Conservation (phyloP, 768 basidiomycete genomes). For the Kwoniella sp. region DNA sequence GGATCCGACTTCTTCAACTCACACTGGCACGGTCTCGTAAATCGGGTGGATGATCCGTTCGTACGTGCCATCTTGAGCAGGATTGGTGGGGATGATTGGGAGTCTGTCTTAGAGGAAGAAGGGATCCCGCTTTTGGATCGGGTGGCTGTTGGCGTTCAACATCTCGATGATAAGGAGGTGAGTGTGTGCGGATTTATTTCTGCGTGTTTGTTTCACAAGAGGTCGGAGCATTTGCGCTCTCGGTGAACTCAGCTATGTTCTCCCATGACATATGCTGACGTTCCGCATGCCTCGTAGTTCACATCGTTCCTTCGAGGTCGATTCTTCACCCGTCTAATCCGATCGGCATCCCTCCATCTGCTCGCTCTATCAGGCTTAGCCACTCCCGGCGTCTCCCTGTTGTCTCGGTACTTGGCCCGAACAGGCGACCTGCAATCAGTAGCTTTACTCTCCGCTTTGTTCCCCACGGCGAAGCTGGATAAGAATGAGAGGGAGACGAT, state of each 20-base stretch:
- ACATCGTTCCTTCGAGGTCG: slow-evolving; percentile 40
- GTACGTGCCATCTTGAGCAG: slow-evolving; percentile 48
- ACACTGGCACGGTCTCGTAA: slow-evolving; percentile 44
- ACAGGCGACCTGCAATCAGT: slow-evolving; percentile 51
- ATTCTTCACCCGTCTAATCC: slow-evolving; percentile 26
- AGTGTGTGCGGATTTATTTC: slow-evolving; percentile 10
- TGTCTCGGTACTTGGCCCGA: slow-evolving; percentile 40
- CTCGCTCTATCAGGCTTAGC: slow-evolving; percentile 49
- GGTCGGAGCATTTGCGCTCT: no score
- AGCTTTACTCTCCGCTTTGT: slow-evolving; percentile 41
- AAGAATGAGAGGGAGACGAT: slow-evolving; percentile 24
- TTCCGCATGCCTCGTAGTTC: slow-evolving; percentile 5
- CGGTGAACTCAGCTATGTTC: no score
- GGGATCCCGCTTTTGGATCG: slow-evolving; percentile 48
- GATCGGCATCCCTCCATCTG: slow-evolving; percentile 31
- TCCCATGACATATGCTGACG: no score
- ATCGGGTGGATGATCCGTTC: slow-evolving; percentile 50
- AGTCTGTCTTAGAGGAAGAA: slow-evolving; percentile 46
- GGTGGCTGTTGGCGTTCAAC: slow-evolving; percentile 45
- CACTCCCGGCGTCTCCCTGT: slow-evolving; percentile 31
- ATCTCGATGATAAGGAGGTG: slow-evolving; percentile 49
- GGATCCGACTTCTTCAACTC: slow-evolving; percentile 39
- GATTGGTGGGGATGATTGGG: slow-evolving; percentile 51
- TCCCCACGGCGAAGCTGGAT: slow-evolving; percentile 23
- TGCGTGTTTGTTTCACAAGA: no score